A percentile compares a stretch with the other conserved stretches of the same genome.
phyloP scores from a whole-genome alignment of 768 basidiomycete species.

The Artomyces pyxidatus region DNA sequence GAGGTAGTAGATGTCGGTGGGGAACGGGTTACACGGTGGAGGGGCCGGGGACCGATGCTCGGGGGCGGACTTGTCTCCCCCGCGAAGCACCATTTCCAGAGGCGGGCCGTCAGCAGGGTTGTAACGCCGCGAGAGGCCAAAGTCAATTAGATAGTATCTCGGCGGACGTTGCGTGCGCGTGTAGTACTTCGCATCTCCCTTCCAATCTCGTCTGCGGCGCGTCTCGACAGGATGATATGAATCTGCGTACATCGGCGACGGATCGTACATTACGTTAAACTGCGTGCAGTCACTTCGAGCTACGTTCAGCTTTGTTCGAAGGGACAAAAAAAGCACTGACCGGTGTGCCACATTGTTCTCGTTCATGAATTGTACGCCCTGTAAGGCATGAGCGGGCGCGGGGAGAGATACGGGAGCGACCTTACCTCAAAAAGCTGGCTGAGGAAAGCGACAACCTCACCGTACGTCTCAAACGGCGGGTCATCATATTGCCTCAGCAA shows the following conservation, averaged over 20 bases:
- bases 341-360: conserved; percentile 16
- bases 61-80: conserved; percentile 21
- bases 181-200: conserved; percentile 8
- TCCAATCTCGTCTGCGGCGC: conserved; percentile 1
- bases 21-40: conserved; percentile 17
- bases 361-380: conserved; percentile 21
- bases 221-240: conserved; percentile 7
- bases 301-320: not conserved
- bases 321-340: not conserved
- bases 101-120: conserved; percentile 1
- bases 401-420: not conserved
- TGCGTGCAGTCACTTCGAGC: conserved; percentile 5
- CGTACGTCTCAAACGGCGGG: conserved; percentile 20
- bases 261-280: conserved; percentile 11
- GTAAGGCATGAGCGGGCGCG: not conserved
- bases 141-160: conserved; percentile 24
- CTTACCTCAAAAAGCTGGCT: conserved; percentile 19
- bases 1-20: conserved; percentile 20
- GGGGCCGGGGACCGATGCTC: conserved; percentile 13
- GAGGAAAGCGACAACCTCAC: conserved; percentile 20
- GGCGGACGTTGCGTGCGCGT: conserved; percentile 20
- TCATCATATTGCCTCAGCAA: conserved; percentile 13
- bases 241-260: conserved; percentile 6
- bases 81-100: conserved; percentile 15
- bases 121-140: conserved; percentile 21